Evolutionary conservation across 768 basidiomycete species (phyloP).

Genomic region (Russula ochroleuca): DNA sequence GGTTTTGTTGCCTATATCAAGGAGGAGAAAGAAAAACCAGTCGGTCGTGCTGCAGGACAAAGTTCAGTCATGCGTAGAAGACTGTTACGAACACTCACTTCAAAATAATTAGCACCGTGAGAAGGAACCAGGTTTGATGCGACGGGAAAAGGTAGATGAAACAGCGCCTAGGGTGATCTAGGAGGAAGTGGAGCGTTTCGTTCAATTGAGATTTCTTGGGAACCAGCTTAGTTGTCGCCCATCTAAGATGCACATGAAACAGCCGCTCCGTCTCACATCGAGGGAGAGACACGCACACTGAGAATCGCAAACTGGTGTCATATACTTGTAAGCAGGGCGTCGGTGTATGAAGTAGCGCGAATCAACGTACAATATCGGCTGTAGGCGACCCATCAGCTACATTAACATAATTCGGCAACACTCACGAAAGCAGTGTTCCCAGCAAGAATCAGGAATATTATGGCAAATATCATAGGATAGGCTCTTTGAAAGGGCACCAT

Average conservation of each 20-base stretch:
- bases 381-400: conserved; percentile 2
- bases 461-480: conserved; percentile 70
- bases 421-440: conserved; percentile 93
- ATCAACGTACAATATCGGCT: conserved; percentile 81
- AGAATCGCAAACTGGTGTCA: conserved; percentile 61
- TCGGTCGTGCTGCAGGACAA: conserved; percentile 56
- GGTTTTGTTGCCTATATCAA: conserved; percentile 76
- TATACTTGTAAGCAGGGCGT: background rate
- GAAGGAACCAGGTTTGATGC: conserved; percentile 90
- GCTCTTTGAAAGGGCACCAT: conserved; percentile 90
- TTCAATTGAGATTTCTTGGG: conserved; percentile 54
- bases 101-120: conserved; percentile 60
- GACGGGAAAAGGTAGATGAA: conserved; percentile 89
- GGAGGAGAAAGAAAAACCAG: conserved; percentile 84
- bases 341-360: background rate
- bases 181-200: conserved; percentile 84
- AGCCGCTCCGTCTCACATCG: conserved; percentile 6
- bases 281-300: conserved; percentile 55
- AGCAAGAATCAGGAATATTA: conserved; percentile 75
- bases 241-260: conserved; percentile 44
- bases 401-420: conserved; percentile 29
- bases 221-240: conserved; percentile 62
- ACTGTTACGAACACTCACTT: conserved; percentile 47
- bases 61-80: background rate
- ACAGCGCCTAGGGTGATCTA: conserved; percentile 92